Base-by-base conservation (phyloP, 495 filamentous ascomycete species). In the Polyplosphaeria fusca region DNA sequence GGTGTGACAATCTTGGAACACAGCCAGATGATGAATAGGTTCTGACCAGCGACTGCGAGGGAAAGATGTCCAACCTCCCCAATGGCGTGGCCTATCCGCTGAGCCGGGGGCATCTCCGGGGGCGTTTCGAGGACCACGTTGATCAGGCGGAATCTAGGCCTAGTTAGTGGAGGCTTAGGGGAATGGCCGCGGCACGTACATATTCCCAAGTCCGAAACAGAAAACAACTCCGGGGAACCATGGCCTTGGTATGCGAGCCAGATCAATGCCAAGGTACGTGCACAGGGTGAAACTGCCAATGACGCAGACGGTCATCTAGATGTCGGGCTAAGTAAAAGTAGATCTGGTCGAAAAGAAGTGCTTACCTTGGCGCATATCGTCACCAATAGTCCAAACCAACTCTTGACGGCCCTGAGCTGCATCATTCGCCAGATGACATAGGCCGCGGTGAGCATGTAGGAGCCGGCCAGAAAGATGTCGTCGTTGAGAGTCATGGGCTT, bases 141-240 rank as follows among this genome's bases (percentile, higher is more conserved):
- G 60, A 88, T 85, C 46, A 89, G 74, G 28, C 83, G 76, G 66
- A 87, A 74, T 52, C 72, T 71, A 27, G 14, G 1, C 41, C 1
- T 20, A 13, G 27, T 55, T 35, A 56, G 32, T 25, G 5, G 9
- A 42, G 39, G 19, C 19, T 11, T 42, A 42, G 39, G 18, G 19
- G 39, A 9, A 42, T 9, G 5, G 39, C 39, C 20, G 30, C 39
- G 5, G 41, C 30, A 41, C 69, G 25, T 66, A 80, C 55, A 86
- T 86, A 61, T 88, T 88, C 57, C 88, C 84, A 41, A 87, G 71
- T 45, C 86, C 86, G 67, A 87, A 81, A 27, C 78, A 77, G 35
- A 88, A 74, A 13, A 88, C 76, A n/a, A 87, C 84, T 7, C 86
- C 77, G 0, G 86, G 86, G 68, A 86, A 89, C 24, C 79, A 78